Conservation (phyloP, 2,329 filamentous ascomycete species). For the Pseudopithomyces chartarum region DNA sequence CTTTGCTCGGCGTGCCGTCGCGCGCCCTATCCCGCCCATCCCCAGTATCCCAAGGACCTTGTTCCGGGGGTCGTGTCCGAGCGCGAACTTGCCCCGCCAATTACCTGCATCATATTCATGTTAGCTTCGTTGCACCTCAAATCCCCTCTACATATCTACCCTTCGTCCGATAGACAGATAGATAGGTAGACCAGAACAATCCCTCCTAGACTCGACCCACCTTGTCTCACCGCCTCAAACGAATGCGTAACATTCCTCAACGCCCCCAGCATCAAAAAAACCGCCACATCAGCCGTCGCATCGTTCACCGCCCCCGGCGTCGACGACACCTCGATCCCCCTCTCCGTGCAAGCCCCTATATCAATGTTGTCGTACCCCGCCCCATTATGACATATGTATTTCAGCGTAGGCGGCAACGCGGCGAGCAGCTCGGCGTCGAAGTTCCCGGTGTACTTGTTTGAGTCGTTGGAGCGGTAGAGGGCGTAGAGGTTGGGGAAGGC, state of each 20-base stretch:
- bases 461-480: conserved; percentile 64
- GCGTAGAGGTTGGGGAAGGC: conserved; percentile 61
- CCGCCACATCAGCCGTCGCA: conserved; percentile 56
- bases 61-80: conserved; percentile 60
- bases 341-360: conserved; percentile 56
- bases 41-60: conserved; percentile 62
- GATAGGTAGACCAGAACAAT: fast-evolving
- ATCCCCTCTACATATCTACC: too few relatives aligned
- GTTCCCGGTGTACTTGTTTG: conserved; percentile 55
- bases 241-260: conserved; percentile 56
- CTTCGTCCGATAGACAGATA: too few relatives aligned
- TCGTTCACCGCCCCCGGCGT: conserved; percentile 57
- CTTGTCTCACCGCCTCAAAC: conserved; percentile 52
- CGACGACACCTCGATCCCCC: conserved; percentile 51
- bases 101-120: conserved; percentile 35
- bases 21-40: conserved; percentile 64
- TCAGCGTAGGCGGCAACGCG: conserved; percentile 48
- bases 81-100: conserved; percentile 52
- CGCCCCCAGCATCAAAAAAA: conserved; percentile 59
- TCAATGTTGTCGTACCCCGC: conserved; percentile 68
- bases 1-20: conserved; percentile 54
- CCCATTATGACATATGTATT: conserved; percentile 55
- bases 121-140: too few relatives aligned
- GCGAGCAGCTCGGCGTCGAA: conserved; percentile 53
- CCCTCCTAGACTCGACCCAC: conserved; percentile 28